These are phyloP conservation scores for Didymella exigua DNA, from an alignment of 2,329 filamentous ascomycete genomes.

Conservation along the genomic window DNA sequence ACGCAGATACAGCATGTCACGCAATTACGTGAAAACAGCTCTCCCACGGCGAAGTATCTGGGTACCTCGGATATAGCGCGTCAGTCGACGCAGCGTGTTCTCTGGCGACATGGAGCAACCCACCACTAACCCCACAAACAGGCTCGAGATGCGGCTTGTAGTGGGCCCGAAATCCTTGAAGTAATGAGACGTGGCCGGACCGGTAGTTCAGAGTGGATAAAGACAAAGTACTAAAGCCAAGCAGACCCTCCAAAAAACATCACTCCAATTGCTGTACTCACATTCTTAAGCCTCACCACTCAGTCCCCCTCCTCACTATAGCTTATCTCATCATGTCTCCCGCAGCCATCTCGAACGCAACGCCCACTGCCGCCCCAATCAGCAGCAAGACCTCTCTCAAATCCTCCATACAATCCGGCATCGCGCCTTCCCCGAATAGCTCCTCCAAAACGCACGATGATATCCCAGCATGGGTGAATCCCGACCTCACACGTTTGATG, in stretches of 20 bases:
- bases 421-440: constrained; percentile 21
- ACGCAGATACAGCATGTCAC: neutral
- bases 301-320: neutral
- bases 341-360: constrained; percentile 29
- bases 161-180: constrained; percentile 11
- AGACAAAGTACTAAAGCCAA: constrained; percentile 21
- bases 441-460: neutral
- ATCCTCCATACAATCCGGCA: constrained; percentile 19
- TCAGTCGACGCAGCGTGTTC: neutral
- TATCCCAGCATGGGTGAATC: constrained; percentile 45
- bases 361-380: constrained; percentile 15
- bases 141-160: constrained; percentile 13
- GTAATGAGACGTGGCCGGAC: constrained; percentile 13
- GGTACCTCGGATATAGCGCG: constrained; percentile 11
- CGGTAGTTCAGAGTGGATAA: neutral
- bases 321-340: constrained; percentile 34
- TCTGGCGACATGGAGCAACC: constrained; percentile 14
- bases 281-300: neutral
- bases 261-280: neutral
- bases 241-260: neutral
- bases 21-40: neutral
- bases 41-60: neutral
- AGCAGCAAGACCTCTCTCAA: constrained; percentile 25
- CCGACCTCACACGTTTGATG: constrained; percentile 48
- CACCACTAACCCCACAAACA: constrained; percentile 11